A percentile compares a stretch with the other conserved stretches of the same genome.
Conservation (phyloP, 108 stramenopile genomes). For the Skeletonema tropicum region DNA sequence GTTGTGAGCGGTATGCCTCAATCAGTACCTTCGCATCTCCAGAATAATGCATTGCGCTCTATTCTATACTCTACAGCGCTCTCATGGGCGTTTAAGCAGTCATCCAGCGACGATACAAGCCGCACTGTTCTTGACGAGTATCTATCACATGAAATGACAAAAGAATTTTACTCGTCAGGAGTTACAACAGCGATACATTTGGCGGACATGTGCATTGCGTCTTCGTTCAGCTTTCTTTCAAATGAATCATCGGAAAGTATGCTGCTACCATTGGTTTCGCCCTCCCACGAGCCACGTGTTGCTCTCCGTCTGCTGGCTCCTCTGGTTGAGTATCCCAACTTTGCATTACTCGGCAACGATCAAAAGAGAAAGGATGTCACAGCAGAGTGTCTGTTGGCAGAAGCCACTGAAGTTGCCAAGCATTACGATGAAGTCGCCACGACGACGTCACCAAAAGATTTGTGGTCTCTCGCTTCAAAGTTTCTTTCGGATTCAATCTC, state of each 20-base stretch:
- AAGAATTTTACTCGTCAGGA: conserved; percentile 1
- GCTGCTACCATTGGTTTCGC: conserved; percentile 4
- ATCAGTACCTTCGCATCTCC: conserved; percentile 10
- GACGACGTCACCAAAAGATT: conserved; percentile 16
- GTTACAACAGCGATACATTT: conserved; percentile 9
- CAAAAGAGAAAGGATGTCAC: conserved; percentile 48
- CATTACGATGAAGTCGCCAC: neutral
- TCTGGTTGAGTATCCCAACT: conserved; percentile 50
- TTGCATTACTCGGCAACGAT: conserved; percentile 18
- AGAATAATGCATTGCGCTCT: conserved; percentile 27
- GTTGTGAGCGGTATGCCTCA: conserved; percentile 20
- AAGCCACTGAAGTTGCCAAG: conserved; percentile 43
- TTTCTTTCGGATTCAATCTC: conserved; percentile 25
- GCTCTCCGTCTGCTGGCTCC: conserved; percentile 76
- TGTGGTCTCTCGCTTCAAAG: conserved; percentile 43
- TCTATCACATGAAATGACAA: conserved; percentile 9
- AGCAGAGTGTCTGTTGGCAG: conserved; percentile 72
- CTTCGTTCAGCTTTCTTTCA: conserved; percentile 7
- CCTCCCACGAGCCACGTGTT: conserved; percentile 49
- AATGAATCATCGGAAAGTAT: neutral
- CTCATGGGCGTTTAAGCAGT: conserved; percentile 39
- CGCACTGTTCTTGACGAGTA: conserved; percentile 38
- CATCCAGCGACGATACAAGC: conserved; percentile 15
- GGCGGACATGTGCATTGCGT: conserved; percentile 20
- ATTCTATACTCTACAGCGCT: conserved; percentile 41